A percentile compares a stretch with the other conserved stretches of the same genome.
Evolutionary conservation across 495 filamentous ascomycete genomes (phyloP).

Genomic region (Friedmanniomyces endolithicus): DNA sequence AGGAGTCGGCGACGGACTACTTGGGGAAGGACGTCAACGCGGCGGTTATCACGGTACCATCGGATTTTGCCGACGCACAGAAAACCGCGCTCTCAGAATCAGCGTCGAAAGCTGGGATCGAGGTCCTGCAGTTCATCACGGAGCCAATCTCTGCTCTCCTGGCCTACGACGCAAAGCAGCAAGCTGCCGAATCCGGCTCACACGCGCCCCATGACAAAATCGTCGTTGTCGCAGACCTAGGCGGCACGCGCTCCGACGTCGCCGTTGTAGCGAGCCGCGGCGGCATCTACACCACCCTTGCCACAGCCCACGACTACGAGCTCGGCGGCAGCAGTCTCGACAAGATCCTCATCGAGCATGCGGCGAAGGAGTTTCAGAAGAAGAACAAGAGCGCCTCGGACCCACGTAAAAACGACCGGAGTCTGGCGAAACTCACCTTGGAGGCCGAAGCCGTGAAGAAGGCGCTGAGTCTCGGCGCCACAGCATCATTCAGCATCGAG

Average conservation of each 20-base stretch:
- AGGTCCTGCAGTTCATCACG: conserved; percentile 82
- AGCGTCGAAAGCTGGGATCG: conserved; percentile 68
- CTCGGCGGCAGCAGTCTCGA: conserved; percentile 72
- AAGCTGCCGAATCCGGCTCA: conserved; percentile 23
- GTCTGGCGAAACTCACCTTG: conserved; percentile 80
- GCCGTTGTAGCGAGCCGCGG: conserved; percentile 80
- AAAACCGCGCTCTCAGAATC: conserved; percentile 64
- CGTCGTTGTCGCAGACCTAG: conserved; percentile 82
- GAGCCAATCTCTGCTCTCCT: conserved; percentile 88
- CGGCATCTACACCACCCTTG: conserved; percentile 91
- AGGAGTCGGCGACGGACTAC: conserved; percentile 76
- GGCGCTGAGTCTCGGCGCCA: conserved; percentile 73
- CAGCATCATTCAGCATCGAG: conserved; percentile 83
- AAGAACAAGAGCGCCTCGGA: conserved; percentile 64
- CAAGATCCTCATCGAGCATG: conserved; percentile 83
- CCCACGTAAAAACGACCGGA: conserved; percentile 65
- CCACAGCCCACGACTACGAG: conserved; percentile 90
- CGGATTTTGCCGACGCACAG: conserved; percentile 80
- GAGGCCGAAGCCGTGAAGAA: conserved; percentile 86
- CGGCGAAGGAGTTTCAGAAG: conserved; percentile 96
- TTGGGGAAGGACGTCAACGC: conserved; percentile 83
- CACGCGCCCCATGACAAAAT: conserved; percentile 53
- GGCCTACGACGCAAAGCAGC: conserved; percentile 80
- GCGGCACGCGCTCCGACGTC: conserved; percentile 84
- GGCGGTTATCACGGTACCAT: conserved; percentile 86